Base-by-base conservation (phyloP, 306 rosid genomes). In the Prunus kanzakura region DNA sequence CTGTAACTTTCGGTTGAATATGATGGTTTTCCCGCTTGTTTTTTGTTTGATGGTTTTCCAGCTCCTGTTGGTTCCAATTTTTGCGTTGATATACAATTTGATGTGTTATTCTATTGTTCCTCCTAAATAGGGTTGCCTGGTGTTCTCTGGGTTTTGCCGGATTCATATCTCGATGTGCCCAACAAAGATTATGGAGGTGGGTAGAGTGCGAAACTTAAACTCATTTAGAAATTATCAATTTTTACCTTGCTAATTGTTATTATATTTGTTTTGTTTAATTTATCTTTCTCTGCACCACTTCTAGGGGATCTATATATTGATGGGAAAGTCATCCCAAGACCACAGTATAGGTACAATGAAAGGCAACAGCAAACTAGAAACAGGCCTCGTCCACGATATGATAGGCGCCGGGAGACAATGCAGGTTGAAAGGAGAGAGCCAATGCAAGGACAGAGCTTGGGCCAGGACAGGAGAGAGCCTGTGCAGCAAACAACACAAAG, bases 131-230 rank as follows among this genome's bases (percentile, higher is more conserved):
- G 64, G 67, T 74, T 83, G 63, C 90, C 97, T 25, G 91, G 85
- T 78, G 97, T 95, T 77, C 88, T 89, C 65, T 95, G 98, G 98
- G 97, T 95, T 38, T 85, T 95, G 60, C 98, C 98, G 11, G 97
- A 95, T 90, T 95, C 98, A 7, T 95, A 92, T 76, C 89, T 92
- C 27, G 97, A 95, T 73, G 92, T 95, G 73, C 93, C 89, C 56
- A 92, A 92, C 89, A 89, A 92, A 82, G 98, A 92, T 74, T 95
- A 95, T 76, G 98, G 98, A 80, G 98, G 96, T 92, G 69, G 64
- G 89, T 76, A 46, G 30, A 1, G 45, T 64, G 58, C 16, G 46
- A 25, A 67, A 72, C 60, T 76, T 56, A 64, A 72, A 68, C 54
- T 71, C 4, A 25, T 2, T 12, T 2, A 47, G 67, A 19, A 61